phyloP scores from a whole-genome alignment of 176 grass and related monocot species.

The Bothriochloa decipiens region DNA sequence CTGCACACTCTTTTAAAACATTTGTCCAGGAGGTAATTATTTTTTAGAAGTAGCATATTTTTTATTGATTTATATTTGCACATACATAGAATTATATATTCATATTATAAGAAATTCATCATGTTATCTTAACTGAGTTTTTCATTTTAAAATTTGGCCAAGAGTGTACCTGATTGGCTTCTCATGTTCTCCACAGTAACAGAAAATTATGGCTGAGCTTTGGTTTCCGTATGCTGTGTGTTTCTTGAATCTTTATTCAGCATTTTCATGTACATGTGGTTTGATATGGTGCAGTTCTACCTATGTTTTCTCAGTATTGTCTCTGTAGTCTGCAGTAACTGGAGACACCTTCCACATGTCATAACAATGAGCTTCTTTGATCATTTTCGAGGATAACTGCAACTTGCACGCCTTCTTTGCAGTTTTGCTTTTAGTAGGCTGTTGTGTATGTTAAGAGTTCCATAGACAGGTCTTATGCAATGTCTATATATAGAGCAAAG shows the following conservation, averaged over 20 bases:
- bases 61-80: conserved; percentile 15
- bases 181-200: not conserved
- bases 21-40: not conserved
- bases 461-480: not conserved
- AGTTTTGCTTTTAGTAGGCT: conserved; percentile 18
- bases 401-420: not conserved
- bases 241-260: conserved; percentile 9
- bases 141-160: not conserved
- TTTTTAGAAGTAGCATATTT: not conserved
- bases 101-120: not conserved
- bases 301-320: not conserved
- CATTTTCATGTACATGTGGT: not conserved
- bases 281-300: conserved; percentile 21
- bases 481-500: not conserved
- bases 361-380: conserved; percentile 6
- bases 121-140: not conserved
- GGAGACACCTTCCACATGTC: not conserved
- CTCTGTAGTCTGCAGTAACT: not conserved
- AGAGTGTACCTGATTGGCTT: not conserved
- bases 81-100: not conserved
- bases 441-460: not conserved
- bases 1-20: conserved; percentile 5
- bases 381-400: conserved; percentile 3
- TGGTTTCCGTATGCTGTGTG: conserved; percentile 15
- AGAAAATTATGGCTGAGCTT: not conserved